Evolutionary conservation across 805 yeast genomes (phyloP).

Genomic region (Ogataea dorogensis): DNA sequence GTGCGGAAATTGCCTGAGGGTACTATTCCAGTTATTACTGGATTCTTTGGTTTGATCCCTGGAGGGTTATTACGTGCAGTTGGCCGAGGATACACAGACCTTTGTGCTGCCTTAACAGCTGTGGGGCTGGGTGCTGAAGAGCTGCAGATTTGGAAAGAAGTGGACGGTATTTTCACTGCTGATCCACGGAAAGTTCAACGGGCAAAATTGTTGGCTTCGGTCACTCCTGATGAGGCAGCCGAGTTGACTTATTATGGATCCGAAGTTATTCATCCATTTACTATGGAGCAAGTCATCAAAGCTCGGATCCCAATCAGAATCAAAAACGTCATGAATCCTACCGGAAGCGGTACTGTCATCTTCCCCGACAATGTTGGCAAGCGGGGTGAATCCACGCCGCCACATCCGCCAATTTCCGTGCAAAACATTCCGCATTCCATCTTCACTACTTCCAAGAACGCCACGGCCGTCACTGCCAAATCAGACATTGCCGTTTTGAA

Average conservation of each 20-base stretch:
- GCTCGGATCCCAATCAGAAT: constrained; percentile 96
- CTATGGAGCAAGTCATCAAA: constrained; percentile 97
- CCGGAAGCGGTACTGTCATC: constrained; percentile 89
- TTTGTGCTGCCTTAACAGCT: constrained; percentile 95
- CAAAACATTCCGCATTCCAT: constrained; percentile 43
- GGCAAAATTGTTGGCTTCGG: constrained; percentile 80
- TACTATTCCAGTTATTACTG: constrained; percentile 87
- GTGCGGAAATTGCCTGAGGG: constrained; percentile 39
- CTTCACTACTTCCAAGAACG: constrained; percentile 58
- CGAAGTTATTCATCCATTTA: constrained; percentile 97
- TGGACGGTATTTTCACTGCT: constrained; percentile 97
- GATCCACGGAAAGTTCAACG: constrained; percentile 94
- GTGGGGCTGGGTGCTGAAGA: constrained; percentile 92
- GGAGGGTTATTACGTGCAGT: constrained; percentile 91
- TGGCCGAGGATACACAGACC: constrained; percentile 96
- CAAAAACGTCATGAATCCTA: constrained; percentile 91
- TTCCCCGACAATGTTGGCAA: constrained; percentile 88
- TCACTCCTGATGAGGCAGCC: constrained; percentile 98
- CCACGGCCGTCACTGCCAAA: constrained; percentile 95
- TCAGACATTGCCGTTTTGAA: constrained; percentile 88
- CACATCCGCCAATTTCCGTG: constrained; percentile 86
- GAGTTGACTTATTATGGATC: constrained; percentile 97
- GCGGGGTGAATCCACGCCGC: constrained; percentile 87
- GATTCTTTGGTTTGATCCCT: constrained; percentile 94
- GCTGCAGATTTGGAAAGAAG: constrained; percentile 98